A percentile compares a stretch with the other conserved stretches of the same genome.
Conservation (phyloP, 805 yeast species). For the Yamadazyma scolyti region DNA sequence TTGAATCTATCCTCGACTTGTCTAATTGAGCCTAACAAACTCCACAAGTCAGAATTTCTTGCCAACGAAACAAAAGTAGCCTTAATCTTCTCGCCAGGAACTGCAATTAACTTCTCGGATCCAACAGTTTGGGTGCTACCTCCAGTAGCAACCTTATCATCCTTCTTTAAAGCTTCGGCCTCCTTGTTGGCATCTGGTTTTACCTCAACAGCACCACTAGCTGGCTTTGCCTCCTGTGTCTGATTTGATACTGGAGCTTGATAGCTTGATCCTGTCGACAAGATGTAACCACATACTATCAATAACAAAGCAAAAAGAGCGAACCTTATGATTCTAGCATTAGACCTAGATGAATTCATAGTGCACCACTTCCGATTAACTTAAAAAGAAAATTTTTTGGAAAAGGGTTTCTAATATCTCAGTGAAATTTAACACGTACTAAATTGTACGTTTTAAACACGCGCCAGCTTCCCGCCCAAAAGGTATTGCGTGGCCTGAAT, state of each 20-base stretch:
- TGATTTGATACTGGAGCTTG: slow-evolving; percentile 7
- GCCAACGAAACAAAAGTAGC: slow-evolving; percentile 84
- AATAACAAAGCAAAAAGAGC: slow-evolving; percentile 34
- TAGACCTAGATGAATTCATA: slow-evolving; percentile 23
- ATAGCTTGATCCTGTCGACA: slow-evolving; percentile 33
- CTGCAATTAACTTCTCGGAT: slow-evolving; percentile 9
- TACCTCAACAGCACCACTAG: too few species aligned
- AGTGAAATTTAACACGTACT: too few species aligned
- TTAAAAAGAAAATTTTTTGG: too few species aligned
- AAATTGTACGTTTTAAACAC: too few species aligned
- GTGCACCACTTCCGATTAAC: too few species aligned
- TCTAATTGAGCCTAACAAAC: slow-evolving; percentile 61
- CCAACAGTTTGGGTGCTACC: slow-evolving; percentile 7
- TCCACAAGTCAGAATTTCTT: slow-evolving; percentile 67
- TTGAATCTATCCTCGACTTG: slow-evolving; percentile 90
- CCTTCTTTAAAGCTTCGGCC: background rate
- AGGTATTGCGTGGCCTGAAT: too few species aligned
- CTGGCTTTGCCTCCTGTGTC: too few species aligned
- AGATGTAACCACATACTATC: slow-evolving; percentile 33
- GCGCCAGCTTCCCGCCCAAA: too few species aligned
- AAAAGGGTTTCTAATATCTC: too few species aligned
- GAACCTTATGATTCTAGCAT: slow-evolving; percentile 36
- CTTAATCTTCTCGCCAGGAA: slow-evolving; percentile 50
- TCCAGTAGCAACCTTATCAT: background rate
- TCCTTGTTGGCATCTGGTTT: too few species aligned